phyloP scores from a whole-genome alignment of 2,329 filamentous ascomycete species.

The Aspergillus cejpii region DNA sequence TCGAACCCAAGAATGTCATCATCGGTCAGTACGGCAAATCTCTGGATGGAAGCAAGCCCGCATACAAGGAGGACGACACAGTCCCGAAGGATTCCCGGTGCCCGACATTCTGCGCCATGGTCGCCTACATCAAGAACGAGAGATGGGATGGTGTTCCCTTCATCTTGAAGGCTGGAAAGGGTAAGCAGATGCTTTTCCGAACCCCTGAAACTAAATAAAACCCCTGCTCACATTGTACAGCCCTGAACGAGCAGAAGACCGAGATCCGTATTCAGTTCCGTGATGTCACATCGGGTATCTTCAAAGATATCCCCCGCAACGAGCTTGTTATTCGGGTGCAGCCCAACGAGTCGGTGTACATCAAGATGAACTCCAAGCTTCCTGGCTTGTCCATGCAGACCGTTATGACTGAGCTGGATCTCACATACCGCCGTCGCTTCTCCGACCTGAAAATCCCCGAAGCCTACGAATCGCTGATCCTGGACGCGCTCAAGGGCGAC shows the following conservation, averaged over 20 bases:
- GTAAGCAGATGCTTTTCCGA: conserved; percentile 24
- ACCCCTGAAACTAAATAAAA: not conserved
- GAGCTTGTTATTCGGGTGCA: conserved; percentile 99
- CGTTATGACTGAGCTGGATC: conserved; percentile 93
- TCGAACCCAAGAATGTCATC: conserved; percentile 99
- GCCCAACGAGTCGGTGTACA: conserved; percentile 98
- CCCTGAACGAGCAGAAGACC: conserved; percentile 98
- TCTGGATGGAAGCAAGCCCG: conserved; percentile 89
- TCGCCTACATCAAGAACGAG: conserved; percentile 99
- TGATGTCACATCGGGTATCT: conserved; percentile 97
- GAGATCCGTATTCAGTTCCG: conserved; percentile 99
- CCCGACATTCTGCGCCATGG: conserved; percentile 95
- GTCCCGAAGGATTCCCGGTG: conserved; percentile 96
- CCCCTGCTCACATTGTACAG: conserved; percentile 36
- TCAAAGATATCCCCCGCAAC: conserved; percentile 99
- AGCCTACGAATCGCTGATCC: conserved; percentile 94
- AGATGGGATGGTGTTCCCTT: conserved; percentile 98
- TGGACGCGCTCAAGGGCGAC: conserved; percentile 96
- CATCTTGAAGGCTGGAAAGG: conserved; percentile 97
- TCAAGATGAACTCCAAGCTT: conserved; percentile 99
- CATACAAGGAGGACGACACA: conserved; percentile 98
- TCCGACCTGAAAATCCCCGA: conserved; percentile 99
- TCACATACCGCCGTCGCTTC: conserved; percentile 96
- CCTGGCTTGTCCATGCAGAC: conserved; percentile 99
- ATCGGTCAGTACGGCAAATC: conserved; percentile 98